These are phyloP conservation scores for Pisolithus thermaeus DNA, from an alignment of 1,284 basidiomycete genomes.

Conservation along the genomic window DNA sequence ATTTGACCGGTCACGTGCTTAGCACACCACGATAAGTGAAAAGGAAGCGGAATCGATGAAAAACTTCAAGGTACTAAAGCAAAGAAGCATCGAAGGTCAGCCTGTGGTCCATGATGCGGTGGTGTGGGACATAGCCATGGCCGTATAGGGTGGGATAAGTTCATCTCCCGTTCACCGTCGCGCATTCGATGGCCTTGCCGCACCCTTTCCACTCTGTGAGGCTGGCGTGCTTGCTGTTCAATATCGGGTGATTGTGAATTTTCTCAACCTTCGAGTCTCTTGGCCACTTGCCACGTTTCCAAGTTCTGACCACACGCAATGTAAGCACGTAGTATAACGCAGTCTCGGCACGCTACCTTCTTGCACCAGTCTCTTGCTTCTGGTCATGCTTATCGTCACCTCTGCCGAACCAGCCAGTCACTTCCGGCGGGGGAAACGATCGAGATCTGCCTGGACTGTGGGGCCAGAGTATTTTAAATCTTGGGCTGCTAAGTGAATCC, in stretches of 20 bases:
- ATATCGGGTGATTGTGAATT: constrained; percentile 81
- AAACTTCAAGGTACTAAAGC: neutral
- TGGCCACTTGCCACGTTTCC: constrained; percentile 94
- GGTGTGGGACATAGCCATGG: neutral
- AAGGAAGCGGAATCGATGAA: neutral
- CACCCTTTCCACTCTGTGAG: constrained; percentile 28
- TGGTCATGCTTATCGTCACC: constrained; percentile 88
- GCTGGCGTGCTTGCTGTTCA: constrained; percentile 42
- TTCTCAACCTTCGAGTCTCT: constrained; percentile 73
- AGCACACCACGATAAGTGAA: too few relatives aligned
- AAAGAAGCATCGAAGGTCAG: neutral
- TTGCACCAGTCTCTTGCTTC: constrained; percentile 94
- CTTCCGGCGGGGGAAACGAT: constrained; percentile 97
- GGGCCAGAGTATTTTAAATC: constrained; percentile 94
- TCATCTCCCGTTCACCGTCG: constrained; percentile 47
- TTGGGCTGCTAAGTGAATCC: constrained; percentile 77
- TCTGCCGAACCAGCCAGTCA: constrained; percentile 86
- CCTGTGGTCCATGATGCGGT: too few relatives aligned
- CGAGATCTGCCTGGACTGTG: constrained; percentile 96
- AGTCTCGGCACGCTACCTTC: constrained; percentile 52
- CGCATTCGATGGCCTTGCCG: constrained; percentile 33
- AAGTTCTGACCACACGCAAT: constrained; percentile 62
- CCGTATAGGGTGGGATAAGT: constrained; percentile 6
- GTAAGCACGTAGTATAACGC: constrained; percentile 9
- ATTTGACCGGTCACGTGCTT: neutral